Evolutionary conservation across 2,329 filamentous ascomycete species (phyloP).

Genomic region (Thielaviopsis euricoi): DNA sequence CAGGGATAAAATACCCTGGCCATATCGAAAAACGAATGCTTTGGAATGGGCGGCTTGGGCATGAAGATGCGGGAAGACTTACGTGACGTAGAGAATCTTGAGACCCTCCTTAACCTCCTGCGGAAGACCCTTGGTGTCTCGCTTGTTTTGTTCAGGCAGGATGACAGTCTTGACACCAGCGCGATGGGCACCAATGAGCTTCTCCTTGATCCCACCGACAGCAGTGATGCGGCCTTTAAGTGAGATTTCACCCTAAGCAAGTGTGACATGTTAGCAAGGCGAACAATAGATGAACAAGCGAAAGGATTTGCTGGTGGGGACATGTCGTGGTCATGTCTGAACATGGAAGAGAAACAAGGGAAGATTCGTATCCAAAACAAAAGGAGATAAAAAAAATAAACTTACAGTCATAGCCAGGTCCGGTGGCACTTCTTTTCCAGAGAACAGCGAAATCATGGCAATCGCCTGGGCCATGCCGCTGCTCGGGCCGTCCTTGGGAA

Average conservation of each 20-base stretch:
- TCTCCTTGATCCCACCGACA: slow-evolving; percentile 97
- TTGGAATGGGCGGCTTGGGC: slow-evolving; percentile 11
- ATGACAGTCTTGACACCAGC: slow-evolving; percentile 92
- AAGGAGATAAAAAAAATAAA: slow-evolving; percentile 13
- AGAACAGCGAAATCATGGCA: slow-evolving; percentile 80
- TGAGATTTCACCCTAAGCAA: slow-evolving; percentile 46
- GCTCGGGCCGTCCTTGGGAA: slow-evolving; percentile 79
- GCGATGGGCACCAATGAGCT: slow-evolving; percentile 81
- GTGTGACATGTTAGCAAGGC: slow-evolving; percentile 4
- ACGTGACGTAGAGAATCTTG: slow-evolving; percentile 80
- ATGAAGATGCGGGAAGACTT: slow-evolving; percentile 33
- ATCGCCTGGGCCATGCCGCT: slow-evolving; percentile 91
- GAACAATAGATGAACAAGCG: too few relatives aligned
- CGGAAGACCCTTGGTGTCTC: slow-evolving; percentile 82
- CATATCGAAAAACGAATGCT: slow-evolving; percentile 8
- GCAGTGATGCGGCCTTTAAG: slow-evolving; percentile 81
- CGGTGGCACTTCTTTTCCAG: slow-evolving; percentile 68
- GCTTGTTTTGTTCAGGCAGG: slow-evolving; percentile 72
- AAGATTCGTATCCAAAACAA: too few relatives aligned
- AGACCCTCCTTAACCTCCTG: slow-evolving; percentile 76
- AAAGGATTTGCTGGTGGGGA: too few relatives aligned
- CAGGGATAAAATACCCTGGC: too few relatives aligned
- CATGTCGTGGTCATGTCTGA: too few relatives aligned
- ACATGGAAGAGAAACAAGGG: not conserved
- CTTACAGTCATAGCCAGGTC: slow-evolving; percentile 86